phyloP scores from a whole-genome alignment of 805 yeast genomes.

The Lipomyces starkeyi region DNA sequence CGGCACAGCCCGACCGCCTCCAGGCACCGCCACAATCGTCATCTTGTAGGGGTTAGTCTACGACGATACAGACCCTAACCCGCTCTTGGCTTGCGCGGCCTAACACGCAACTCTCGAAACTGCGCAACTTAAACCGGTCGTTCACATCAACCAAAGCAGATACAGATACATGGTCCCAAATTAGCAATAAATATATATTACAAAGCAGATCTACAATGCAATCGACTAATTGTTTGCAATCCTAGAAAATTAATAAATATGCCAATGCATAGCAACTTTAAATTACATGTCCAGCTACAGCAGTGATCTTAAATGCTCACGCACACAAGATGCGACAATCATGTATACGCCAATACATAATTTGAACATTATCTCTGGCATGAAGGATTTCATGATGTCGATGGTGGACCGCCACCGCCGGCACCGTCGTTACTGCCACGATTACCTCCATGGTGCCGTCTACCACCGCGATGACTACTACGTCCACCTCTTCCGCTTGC shows the following conservation, averaged over 20 bases:
- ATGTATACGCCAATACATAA: too few species aligned
- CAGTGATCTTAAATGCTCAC: too few species aligned
- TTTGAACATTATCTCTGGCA: too few species aligned
- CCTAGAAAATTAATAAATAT: background rate
- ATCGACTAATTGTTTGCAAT: background rate
- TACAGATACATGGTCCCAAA: background rate
- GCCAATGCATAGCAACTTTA: background rate
- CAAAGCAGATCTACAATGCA: background rate
- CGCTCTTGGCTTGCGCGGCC: background rate
- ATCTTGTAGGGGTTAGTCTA: background rate
- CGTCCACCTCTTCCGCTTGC: background rate
- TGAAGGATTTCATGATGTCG: background rate
- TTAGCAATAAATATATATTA: background rate
- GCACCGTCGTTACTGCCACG: background rate
- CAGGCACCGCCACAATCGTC: background rate
- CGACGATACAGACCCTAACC: background rate
- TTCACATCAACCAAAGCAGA: too few species aligned
- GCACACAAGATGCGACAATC: too few species aligned
- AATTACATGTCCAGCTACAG: background rate
- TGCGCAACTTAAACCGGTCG: too few species aligned
- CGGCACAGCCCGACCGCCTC: background rate
- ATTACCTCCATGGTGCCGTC: constrained; percentile 2
- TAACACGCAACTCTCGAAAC: too few species aligned
- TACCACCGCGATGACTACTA: background rate
- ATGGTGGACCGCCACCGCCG: background rate